Percentiles rank a stretch among this genome's conserved stretches.
Evolutionary conservation across 805 yeast genomes (phyloP).

Genomic region (Metschnikowia chrysomelidarum): DNA sequence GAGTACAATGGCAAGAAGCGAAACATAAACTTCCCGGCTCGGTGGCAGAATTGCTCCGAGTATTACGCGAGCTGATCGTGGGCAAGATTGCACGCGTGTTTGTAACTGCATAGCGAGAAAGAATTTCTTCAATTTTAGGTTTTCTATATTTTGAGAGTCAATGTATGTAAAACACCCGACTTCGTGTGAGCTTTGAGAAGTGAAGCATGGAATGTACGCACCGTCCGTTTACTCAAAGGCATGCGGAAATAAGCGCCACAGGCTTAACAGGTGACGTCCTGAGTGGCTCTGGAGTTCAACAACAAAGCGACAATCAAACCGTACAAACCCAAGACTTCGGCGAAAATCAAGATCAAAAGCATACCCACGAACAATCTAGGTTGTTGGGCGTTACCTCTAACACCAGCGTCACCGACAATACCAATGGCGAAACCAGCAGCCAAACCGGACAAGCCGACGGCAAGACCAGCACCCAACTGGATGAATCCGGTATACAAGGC

Average conservation of each 20-base stretch:
- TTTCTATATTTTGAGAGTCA: slow-evolving; percentile 14
- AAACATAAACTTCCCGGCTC: slow-evolving; percentile 24
- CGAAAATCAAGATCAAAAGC: slow-evolving; percentile 97
- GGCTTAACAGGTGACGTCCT: slow-evolving; percentile 76
- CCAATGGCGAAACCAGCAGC: slow-evolving; percentile 99
- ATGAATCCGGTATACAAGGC: slow-evolving; percentile 94
- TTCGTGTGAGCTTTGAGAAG: slow-evolving; percentile 13
- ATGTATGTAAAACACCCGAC: slow-evolving; percentile 11
- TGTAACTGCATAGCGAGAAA: slow-evolving; percentile 19
- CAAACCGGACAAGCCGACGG: slow-evolving; percentile 95
- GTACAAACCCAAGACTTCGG: slow-evolving; percentile 97
- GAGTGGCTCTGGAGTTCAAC: slow-evolving; percentile 96
- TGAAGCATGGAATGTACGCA: slow-evolving; percentile 13
- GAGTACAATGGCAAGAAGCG: slow-evolving; percentile 21
- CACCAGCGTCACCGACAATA: slow-evolving; percentile 99
- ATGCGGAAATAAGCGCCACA: background rate
- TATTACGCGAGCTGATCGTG: slow-evolving; percentile 32
- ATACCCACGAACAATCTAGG: slow-evolving; percentile 98
- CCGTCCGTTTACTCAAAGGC: slow-evolving; percentile 1
- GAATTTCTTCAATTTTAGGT: slow-evolving; percentile 1
- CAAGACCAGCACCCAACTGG: slow-evolving; percentile 96
- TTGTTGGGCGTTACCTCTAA: slow-evolving; percentile 97
- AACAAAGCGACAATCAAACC: slow-evolving; percentile 98
- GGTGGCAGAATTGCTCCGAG: slow-evolving; percentile 25
- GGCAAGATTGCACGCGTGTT: slow-evolving; percentile 36